These are phyloP conservation scores for Dictyostelium purpureum DNA, from an alignment of 78 protist genomes.

Conservation along the genomic window DNA sequence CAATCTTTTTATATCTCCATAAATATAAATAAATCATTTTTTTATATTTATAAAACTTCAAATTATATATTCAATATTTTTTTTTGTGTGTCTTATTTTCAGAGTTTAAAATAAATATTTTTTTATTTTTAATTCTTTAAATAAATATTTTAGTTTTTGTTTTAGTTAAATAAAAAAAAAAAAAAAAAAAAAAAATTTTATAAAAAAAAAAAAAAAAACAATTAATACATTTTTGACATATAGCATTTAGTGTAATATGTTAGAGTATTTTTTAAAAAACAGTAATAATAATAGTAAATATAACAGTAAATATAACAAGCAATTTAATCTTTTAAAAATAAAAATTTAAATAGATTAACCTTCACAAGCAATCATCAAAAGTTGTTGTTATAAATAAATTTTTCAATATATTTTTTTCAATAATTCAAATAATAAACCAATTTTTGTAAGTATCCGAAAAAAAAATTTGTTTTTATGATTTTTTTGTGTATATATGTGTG, in stretches of 20 bases:
- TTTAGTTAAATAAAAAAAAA: neutral
- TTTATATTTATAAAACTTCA: neutral
- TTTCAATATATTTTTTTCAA: too few species aligned
- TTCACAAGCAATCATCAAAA: too few species aligned
- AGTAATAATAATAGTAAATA: neutral
- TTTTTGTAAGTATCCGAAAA: too few species aligned
- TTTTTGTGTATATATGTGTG: too few species aligned
- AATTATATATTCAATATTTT: neutral
- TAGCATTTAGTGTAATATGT: neutral
- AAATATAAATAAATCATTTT: neutral
- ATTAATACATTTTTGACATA: neutral
- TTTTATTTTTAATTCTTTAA: neutral
- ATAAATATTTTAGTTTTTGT: neutral
- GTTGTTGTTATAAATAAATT: too few species aligned
- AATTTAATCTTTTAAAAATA: constrained; percentile 3
- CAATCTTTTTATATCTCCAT: too few species aligned
- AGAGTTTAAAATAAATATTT: neutral
- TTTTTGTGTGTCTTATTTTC: too few species aligned
- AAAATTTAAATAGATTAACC: neutral
- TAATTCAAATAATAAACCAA: too few species aligned
- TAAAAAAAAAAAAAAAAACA: neutral
- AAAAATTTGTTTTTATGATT: too few species aligned
- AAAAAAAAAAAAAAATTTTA: neutral
- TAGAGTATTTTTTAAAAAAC: neutral
- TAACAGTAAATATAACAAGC: neutral